phyloP scores from a whole-genome alignment of 106 monocot genomes.

The Phalaenopsis aphrodite region DNA sequence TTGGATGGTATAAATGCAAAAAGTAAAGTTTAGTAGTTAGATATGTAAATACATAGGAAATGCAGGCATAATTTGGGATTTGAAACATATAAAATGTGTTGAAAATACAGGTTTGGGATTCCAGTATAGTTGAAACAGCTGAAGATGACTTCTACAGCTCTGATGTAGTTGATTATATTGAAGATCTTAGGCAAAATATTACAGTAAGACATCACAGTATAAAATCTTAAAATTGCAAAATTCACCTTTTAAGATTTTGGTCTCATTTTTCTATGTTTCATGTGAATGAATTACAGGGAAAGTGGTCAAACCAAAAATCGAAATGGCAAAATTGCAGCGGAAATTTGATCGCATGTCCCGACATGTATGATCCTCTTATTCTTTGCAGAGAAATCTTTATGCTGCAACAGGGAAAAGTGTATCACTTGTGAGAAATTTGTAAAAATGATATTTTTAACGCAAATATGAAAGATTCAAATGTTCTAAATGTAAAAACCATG shows the following conservation, averaged over 20 bases:
- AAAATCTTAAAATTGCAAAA: background rate
- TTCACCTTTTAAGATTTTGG: background rate
- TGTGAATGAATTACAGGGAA: conserved; percentile 17
- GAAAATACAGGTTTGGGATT: conserved; percentile 47
- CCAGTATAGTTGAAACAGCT: conserved; percentile 31
- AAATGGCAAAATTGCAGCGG: conserved; percentile 36
- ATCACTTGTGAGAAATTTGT: too few relatives aligned
- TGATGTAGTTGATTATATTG: conserved; percentile 9
- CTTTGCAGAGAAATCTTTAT: background rate
- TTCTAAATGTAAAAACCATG: too few relatives aligned
- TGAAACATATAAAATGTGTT: background rate
- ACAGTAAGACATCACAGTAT: conserved; percentile 14
- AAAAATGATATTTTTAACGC: too few relatives aligned
- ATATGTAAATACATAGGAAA: background rate
- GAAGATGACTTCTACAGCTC: conserved; percentile 22
- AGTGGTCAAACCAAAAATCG: conserved; percentile 26
- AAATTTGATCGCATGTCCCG: conserved; percentile 25
- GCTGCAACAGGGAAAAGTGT: too few relatives aligned
- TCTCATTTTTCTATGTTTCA: background rate
- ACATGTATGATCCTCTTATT: conserved; percentile 22
- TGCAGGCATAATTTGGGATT: background rate
- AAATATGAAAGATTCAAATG: too few relatives aligned
- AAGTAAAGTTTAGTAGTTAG: too few relatives aligned
- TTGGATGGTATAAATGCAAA: too few relatives aligned
- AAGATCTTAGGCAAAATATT: conserved; percentile 33